Percentiles rank a stretch among this genome's conserved stretches.
Conservation (phyloP, 2,329 filamentous ascomycete species). For the Teratosphaeria pseudoeucalypti region DNA sequence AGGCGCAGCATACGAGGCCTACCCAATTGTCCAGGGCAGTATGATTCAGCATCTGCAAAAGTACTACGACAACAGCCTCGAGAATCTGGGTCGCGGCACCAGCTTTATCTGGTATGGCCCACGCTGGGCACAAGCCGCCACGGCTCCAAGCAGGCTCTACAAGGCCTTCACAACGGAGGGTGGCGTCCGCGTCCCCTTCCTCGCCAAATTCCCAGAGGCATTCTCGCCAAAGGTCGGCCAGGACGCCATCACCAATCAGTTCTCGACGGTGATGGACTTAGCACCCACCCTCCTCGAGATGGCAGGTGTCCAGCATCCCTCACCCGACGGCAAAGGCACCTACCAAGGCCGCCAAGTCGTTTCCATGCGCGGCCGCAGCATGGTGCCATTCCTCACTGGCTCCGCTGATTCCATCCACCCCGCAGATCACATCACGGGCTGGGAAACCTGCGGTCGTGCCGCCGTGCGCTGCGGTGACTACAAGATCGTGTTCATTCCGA, state of each 20-base stretch:
- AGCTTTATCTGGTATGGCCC: constrained; percentile 53
- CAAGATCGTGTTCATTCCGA: constrained; percentile 49
- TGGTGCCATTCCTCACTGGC: constrained; percentile 33
- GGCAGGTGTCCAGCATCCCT: constrained; percentile 42
- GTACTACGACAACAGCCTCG: constrained; percentile 48
- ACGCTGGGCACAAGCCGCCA: constrained; percentile 46
- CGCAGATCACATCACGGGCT: constrained; percentile 44
- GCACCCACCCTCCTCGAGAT: constrained; percentile 37
- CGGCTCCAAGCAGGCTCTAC: constrained; percentile 40
- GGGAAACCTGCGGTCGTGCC: constrained; percentile 46
- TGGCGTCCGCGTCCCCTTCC: constrained; percentile 44
- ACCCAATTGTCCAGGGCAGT: constrained; percentile 45
- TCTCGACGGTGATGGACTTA: constrained; percentile 38
- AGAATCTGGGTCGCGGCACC: constrained; percentile 48
- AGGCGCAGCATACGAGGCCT: constrained; percentile 48
- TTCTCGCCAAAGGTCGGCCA: constrained; percentile 1
- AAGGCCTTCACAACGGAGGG: constrained; percentile 38
- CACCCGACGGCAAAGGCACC: constrained; percentile 27
- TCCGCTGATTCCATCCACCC: constrained; percentile 35
- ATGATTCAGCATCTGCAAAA: constrained; percentile 46
- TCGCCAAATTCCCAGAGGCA: constrained; percentile 30
- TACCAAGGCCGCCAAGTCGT: constrained; percentile 44
- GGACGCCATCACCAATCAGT: constrained; percentile 38
- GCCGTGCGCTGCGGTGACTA: constrained; percentile 47
- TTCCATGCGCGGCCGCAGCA: constrained; percentile 40